A percentile compares a stretch with the other conserved stretches of the same genome.
These are phyloP conservation scores for Musa acuminata DNA, from an alignment of 176 grass and related monocot species.

Conservation along the genomic window DNA sequence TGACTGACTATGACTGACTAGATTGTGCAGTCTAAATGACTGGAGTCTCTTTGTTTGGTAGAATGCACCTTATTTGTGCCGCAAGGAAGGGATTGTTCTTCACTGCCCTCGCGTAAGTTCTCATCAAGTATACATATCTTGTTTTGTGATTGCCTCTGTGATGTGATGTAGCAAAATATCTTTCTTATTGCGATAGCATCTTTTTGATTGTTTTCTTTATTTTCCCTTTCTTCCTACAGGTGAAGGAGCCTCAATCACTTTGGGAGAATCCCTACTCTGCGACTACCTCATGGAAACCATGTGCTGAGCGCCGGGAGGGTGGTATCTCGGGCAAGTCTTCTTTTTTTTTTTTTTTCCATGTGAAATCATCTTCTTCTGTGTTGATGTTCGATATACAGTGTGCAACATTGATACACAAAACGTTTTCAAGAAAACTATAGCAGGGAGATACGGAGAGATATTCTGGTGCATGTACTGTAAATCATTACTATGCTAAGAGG, in stretches of 20 bases:
- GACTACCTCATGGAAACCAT: constrained; percentile 80
- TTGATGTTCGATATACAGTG: background rate
- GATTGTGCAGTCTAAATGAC: background rate
- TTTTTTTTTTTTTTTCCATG: background rate
- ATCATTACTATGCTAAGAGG: background rate
- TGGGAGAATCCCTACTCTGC: constrained; percentile 93
- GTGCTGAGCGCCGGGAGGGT: constrained; percentile 45
- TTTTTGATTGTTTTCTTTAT: constrained; percentile 15
- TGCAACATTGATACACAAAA: background rate
- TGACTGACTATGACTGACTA: background rate
- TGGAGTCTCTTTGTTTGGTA: constrained; percentile 20
- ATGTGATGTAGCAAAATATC: background rate
- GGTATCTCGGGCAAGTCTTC: constrained; percentile 64
- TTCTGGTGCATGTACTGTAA: background rate
- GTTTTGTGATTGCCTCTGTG: background rate
- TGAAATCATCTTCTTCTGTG: background rate
- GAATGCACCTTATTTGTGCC: constrained; percentile 81
- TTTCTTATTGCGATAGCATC: background rate
- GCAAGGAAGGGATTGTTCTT: constrained; percentile 83
- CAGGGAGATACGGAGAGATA: background rate
- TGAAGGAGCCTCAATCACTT: constrained; percentile 43
- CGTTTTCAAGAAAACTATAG: background rate
- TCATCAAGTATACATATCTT: background rate
- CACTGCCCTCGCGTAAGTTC: constrained; percentile 63
- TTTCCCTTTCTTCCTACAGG: constrained; percentile 24